A percentile compares a stretch with the other conserved stretches of the same genome.
phyloP scores from a whole-genome alignment of 805 yeast genomes.

The Sugiyamaella valdiviana region DNA sequence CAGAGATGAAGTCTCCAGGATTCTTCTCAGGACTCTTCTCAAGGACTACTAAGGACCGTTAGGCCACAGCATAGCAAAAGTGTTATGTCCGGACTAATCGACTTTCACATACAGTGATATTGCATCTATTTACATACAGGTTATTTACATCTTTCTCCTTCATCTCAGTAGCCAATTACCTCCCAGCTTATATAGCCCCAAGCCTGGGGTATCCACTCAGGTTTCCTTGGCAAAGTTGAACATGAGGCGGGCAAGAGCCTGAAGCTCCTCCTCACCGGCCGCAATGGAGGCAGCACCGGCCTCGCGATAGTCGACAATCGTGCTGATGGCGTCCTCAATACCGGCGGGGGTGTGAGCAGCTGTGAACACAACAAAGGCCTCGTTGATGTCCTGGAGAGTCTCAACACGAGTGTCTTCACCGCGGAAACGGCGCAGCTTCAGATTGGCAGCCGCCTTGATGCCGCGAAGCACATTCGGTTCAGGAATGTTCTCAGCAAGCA shows the following conservation, averaged over 20 bases:
- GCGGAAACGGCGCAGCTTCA: constrained; percentile 54
- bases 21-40: too few species aligned
- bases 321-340: constrained; percentile 36
- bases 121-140: too few species aligned
- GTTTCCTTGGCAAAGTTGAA: constrained; percentile 13
- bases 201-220: too few species aligned
- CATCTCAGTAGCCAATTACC: too few species aligned
- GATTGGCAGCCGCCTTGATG: constrained; percentile 57
- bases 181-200: too few species aligned
- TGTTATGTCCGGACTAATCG: too few species aligned
- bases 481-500: constrained; percentile 51
- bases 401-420: constrained; percentile 20
- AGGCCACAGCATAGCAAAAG: too few species aligned
- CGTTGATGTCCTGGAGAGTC: constrained; percentile 34
- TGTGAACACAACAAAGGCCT: constrained; percentile 44
- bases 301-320: constrained; percentile 45
- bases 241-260: constrained; percentile 27
- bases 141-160: too few species aligned
- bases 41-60: too few species aligned
- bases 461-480: constrained; percentile 62
- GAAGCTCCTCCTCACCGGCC: constrained; percentile 23
- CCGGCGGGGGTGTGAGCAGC: constrained; percentile 40
- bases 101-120: too few species aligned
- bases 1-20: too few species aligned
- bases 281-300: constrained; percentile 23